Percentiles rank a stretch among this genome's conserved stretches.
phyloP scores from a whole-genome alignment of 805 yeast species.

The Candida methanosorbosa region DNA sequence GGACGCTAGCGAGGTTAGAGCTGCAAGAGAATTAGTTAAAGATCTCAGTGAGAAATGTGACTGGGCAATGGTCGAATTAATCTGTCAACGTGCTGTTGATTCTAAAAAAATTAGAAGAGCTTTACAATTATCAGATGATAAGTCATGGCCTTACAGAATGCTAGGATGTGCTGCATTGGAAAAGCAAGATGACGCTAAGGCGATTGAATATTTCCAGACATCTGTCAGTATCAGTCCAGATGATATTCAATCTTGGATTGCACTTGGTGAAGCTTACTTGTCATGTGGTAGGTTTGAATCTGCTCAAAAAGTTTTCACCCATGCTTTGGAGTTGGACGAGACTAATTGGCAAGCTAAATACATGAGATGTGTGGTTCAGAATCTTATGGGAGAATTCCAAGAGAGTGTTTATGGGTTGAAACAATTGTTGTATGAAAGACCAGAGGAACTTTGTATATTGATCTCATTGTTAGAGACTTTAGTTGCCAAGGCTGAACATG shows the following conservation, averaged over 20 bases:
- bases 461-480: constrained; percentile 50
- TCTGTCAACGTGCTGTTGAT: constrained; percentile 57
- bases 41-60: constrained; percentile 60
- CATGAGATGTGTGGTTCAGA: constrained; percentile 56
- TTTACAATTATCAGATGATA: constrained; percentile 24
- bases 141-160: constrained; percentile 84
- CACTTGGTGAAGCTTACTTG: constrained; percentile 92
- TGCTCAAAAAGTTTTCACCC: constrained; percentile 70
- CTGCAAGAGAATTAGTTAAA: constrained; percentile 66
- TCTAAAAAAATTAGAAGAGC: constrained; percentile 51
- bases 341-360: constrained; percentile 55
- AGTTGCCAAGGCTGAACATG: constrained; percentile 42
- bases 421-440: constrained; percentile 30
- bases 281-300: constrained; percentile 84
- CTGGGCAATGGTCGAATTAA: constrained; percentile 78
- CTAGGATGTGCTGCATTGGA: constrained; percentile 75
- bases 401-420: constrained; percentile 45
- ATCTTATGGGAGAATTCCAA: constrained; percentile 58
- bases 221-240: constrained; percentile 60
- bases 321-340: constrained; percentile 47
- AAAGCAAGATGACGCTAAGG: constrained; percentile 60
- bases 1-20: constrained; percentile 62
- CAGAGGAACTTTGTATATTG: constrained; percentile 41
- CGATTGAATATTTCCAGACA: constrained; percentile 83
- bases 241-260: constrained; percentile 84